Base-by-base conservation (phyloP, 2,329 filamentous ascomycete genomes). In the Penicillium sclerotigenum region DNA sequence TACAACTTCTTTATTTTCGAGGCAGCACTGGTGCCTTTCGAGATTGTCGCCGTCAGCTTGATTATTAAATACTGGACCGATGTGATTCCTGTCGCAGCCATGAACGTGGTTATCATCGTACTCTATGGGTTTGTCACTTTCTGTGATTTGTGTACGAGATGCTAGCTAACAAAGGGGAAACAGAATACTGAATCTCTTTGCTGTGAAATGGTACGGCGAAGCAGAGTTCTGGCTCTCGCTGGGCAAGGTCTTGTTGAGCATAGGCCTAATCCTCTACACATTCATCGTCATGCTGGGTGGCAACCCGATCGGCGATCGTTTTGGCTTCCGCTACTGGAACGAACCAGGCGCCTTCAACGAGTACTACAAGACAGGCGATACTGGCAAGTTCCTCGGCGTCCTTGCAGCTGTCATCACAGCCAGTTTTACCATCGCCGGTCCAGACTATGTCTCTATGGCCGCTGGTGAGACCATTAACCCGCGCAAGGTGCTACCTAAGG, bases 221-320 rank as follows among this genome's bases (percentile, higher is more conserved):
- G 83, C 86, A 0, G 90, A 94, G 69, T 94, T 95, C 67, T 83
- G 83, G 76, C 83, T 87, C 20, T 86, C 89, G 2, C 70, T 89
- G 2, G 86, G 86, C 52, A 91, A 91, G 70, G 82, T 91, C 3
- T 64, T 91, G 2, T 79, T 91, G 48, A 89, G 89, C 57, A 73
- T 91, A 34, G 87, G 84, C 1, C 79, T 93, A 48, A 81, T 92
- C 62, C 65, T 85, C 60, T 92, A 90, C 75, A 93, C 90, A 2
- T 90, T 96, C 67, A 81, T 95, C 61, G 84, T 86, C 61, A 93
- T 94, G 87, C 76, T 94, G 1, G 91, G 90, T 8, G 91, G 88
- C 3, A 94, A 93, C 63, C 91, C 91, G 0, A 70, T 85, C 0
- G 78, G 83, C 36, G 87, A 92, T 62, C 78, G 83, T 0, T 89